Base-by-base conservation (phyloP, 371 early-diverging fungal species). In the Amoeboaphelidium occidentale region DNA sequence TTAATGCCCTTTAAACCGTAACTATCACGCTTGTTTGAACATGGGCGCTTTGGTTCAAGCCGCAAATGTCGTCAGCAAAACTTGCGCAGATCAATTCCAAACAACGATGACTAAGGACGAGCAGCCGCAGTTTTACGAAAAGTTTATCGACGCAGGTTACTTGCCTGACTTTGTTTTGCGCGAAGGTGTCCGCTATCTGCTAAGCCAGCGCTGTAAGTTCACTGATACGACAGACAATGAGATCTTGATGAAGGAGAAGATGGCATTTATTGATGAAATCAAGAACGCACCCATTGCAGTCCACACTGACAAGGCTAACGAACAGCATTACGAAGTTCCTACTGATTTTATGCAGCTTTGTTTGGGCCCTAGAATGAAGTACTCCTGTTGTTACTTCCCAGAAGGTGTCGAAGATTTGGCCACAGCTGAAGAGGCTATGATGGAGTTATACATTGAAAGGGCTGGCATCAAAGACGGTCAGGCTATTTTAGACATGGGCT, bases 241-340 rank as follows among this genome's bases (percentile, higher is more conserved):
- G 39, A 17, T 10, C 17, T 6, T 32, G 42, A 49, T 55, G 43
- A 45, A 6, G 3, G 45, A 32, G 39, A 67, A 63, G 52, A 43
- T 45, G 42, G 48, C 14, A 10, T 73, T 62, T 54, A 53, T 69
- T 32, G 23, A 53, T 14, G 12, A 27, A 22, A 56, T 70, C n/a
- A 60, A 57, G 43, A 52, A 46, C 20, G 44, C 53, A 25, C 32
- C 49, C 13, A 63, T 72, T n/a, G 73, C 72, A 25, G 41, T 66
- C 21, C 50, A 69, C 48, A 70, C 74, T 10, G 63, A 69, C 26
- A 63, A 70, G 53, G 73, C 75, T 27, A 75, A 75, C 48, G 65
- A 75, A 53, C 75, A 75, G 61, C 72, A 72, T 51, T 68, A 74
- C 54, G 70, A 70, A 56, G 66, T 73, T 24, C 54, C 63, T 13